These are phyloP conservation scores for Leishmania guyanensis DNA, from an alignment of 208 protist genomes.

Conservation along the genomic window DNA sequence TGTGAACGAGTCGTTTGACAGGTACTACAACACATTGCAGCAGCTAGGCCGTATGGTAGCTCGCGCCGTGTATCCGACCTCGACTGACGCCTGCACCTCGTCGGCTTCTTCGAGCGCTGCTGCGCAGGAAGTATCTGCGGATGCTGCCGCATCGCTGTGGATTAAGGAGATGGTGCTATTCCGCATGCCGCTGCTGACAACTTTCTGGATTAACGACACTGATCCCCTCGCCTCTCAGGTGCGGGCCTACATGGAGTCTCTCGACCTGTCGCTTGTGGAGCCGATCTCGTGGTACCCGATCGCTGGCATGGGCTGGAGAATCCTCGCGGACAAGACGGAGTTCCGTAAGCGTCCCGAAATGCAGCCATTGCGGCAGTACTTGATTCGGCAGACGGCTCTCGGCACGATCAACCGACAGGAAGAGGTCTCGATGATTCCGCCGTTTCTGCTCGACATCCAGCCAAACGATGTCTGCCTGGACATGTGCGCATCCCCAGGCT, in stretches of 20 bases:
- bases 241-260: conserved; percentile 50
- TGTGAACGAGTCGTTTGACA: conserved; percentile 54
- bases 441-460: conserved; percentile 85
- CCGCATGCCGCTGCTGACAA: conserved; percentile 69
- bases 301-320: conserved; percentile 76
- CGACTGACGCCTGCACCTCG: not conserved
- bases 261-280: conserved; percentile 55
- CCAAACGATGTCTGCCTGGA: conserved; percentile 82
- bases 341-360: conserved; percentile 79
- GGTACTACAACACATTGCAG: conserved; percentile 80
- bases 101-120: not conserved
- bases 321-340: conserved; percentile 75
- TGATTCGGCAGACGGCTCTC: conserved; percentile 81
- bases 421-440: conserved; percentile 85
- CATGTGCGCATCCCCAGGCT: conserved; percentile 92
- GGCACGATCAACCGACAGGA: conserved; percentile 89
- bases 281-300: conserved; percentile 88
- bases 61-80: conserved; percentile 18
- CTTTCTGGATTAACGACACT: conserved; percentile 88
- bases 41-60: conserved; percentile 38
- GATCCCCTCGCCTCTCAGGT: conserved; percentile 69
- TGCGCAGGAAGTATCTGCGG: not conserved
- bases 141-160: conserved; percentile 38
- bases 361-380: conserved; percentile 66
- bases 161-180: conserved; percentile 67